A percentile compares a stretch with the other conserved stretches of the same genome.
phyloP scores from a whole-genome alignment of 306 rosid species.

The Cucurbita pepo region DNA sequence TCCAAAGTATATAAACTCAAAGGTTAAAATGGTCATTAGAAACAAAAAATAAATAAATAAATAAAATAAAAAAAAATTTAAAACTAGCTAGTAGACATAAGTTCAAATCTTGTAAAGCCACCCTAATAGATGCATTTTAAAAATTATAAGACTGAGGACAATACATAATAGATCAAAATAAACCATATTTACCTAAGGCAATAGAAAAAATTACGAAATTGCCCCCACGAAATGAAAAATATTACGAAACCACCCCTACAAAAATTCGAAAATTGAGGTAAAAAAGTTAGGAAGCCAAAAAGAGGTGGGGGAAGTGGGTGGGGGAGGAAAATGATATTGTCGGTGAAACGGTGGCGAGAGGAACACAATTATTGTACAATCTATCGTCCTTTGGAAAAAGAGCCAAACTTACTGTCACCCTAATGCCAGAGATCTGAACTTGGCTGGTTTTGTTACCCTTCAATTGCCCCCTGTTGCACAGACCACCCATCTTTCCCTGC shows the following conservation, averaged over 20 bases:
- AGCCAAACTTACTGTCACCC: neutral
- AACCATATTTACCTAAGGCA: rapidly evolving
- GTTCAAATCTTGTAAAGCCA: no score
- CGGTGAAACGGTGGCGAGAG: neutral
- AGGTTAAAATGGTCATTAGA: no score
- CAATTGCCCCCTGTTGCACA: neutral
- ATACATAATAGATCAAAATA: no score
- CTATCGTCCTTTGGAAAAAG: neutral
- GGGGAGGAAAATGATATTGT: neutral
- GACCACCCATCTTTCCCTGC: neutral
- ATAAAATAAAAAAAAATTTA: no score
- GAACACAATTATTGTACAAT: conserved; percentile 2
- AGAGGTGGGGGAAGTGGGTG: neutral
- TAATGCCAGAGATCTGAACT: neutral
- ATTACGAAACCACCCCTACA: neutral
- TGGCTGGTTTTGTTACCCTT: neutral
- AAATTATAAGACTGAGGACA: no score
- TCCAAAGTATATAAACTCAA: no score
- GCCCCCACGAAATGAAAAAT: neutral
- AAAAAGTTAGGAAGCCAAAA: neutral
- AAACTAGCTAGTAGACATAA: no score
- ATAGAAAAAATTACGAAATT: neutral
- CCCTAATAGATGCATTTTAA: no score
- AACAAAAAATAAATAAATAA: no score
- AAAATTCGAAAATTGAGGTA: neutral